phyloP scores from a whole-genome alignment of 108 stramenopile genomes.

The Schizochytrium sp. region DNA sequence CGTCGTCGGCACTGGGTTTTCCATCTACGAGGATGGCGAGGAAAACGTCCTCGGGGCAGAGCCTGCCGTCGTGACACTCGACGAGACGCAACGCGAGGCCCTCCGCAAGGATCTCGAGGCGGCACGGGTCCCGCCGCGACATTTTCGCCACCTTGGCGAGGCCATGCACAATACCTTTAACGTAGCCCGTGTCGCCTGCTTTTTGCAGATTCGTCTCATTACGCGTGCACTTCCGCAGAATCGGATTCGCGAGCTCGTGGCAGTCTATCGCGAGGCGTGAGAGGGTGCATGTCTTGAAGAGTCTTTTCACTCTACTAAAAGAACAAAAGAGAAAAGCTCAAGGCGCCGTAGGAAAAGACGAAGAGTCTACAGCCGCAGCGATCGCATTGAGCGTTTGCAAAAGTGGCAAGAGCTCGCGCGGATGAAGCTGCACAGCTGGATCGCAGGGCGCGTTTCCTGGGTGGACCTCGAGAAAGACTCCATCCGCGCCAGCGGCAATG shows the following conservation, averaged over 20 bases:
- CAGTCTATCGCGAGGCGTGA: not conserved
- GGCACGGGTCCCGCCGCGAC: not conserved
- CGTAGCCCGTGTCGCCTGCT: not conserved
- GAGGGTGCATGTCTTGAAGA: not conserved
- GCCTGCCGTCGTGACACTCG: not conserved
- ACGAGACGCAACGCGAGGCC: not conserved
- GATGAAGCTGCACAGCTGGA: not conserved
- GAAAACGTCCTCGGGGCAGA: not conserved
- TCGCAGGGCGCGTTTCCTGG: not conserved
- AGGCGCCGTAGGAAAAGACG: not conserved
- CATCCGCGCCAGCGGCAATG: not conserved
- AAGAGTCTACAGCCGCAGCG: not conserved
- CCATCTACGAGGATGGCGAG: not conserved
- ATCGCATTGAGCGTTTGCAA: not conserved
- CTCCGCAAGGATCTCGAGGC: not conserved
- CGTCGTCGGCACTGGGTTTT: not conserved
- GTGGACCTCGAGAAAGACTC: conserved; percentile 1
- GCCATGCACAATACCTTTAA: not conserved
- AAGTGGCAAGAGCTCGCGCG: not conserved
- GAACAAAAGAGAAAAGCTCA: no score
- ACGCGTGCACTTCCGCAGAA: not conserved
- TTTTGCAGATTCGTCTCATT: not conserved
- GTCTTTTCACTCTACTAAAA: no score
- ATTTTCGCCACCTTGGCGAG: not conserved
- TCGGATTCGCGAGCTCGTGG: not conserved